These are phyloP conservation scores for Leccinum truebloodii DNA, from an alignment of 768 basidiomycete genomes.

Conservation along the genomic window DNA sequence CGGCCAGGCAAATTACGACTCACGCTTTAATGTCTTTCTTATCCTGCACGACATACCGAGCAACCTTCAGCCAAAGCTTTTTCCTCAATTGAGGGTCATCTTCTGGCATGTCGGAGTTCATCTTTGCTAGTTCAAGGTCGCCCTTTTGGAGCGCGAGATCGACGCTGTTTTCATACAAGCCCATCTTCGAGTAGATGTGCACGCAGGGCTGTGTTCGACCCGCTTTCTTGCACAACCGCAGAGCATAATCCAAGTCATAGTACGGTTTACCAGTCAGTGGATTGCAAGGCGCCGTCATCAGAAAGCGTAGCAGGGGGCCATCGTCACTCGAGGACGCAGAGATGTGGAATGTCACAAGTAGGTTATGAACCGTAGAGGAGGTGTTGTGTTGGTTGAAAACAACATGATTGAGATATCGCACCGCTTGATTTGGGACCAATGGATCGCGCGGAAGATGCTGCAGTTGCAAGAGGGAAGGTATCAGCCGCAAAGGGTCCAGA, in stretches of 20 bases:
- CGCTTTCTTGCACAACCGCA: slow-evolving; percentile 85
- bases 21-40: slow-evolving; percentile 98
- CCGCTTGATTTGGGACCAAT: slow-evolving; percentile 78
- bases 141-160: slow-evolving; percentile 94
- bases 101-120: slow-evolving; percentile 93
- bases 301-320: slow-evolving; percentile 77
- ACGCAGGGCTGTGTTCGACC: slow-evolving; percentile 87
- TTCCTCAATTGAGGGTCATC: slow-evolving; percentile 86
- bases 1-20: slow-evolving; percentile 34
- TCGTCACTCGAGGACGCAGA: slow-evolving; percentile 65
- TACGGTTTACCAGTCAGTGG: slow-evolving; percentile 85
- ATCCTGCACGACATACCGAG: slow-evolving; percentile 97
- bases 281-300: slow-evolving; percentile 78
- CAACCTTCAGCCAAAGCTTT: slow-evolving; percentile 97
- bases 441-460: slow-evolving; percentile 75
- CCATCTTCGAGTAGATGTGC: slow-evolving; percentile 97
- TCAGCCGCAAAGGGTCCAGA: slow-evolving; percentile 79
- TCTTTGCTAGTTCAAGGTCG: slow-evolving; percentile 92
- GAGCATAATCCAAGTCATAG: slow-evolving; percentile 95
- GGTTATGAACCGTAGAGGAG: slow-evolving; percentile 89
- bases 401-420: slow-evolving; percentile 84
- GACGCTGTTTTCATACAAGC: slow-evolving; percentile 93
- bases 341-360: slow-evolving; percentile 85
- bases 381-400: slow-evolving; percentile 81
- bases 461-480: slow-evolving; percentile 84